These are phyloP conservation scores for Fusarium proliferatum DNA, from an alignment of 2,329 filamentous ascomycete genomes.

Conservation along the genomic window DNA sequence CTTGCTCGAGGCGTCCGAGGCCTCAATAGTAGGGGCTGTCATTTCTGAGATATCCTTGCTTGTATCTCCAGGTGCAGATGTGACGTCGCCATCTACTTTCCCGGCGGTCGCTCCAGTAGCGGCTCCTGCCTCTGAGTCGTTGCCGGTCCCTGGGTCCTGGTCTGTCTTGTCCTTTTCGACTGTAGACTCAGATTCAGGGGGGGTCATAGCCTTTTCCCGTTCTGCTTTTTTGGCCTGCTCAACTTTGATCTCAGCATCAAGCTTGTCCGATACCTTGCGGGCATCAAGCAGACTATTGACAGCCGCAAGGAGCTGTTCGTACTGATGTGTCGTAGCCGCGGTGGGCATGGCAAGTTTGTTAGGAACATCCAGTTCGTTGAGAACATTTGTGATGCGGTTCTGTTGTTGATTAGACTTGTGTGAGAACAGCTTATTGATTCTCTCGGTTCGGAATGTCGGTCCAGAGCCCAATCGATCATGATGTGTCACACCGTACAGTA, in stretches of 20 bases:
- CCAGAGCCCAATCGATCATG: slow-evolving; percentile 88
- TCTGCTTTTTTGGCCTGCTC: slow-evolving; percentile 68
- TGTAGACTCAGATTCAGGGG: slow-evolving; percentile 17
- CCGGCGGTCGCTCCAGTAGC: slow-evolving; percentile 2
- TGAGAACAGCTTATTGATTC: slow-evolving; percentile 80
- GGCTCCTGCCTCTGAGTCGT: slow-evolving; percentile 26
- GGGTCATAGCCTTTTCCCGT: slow-evolving; percentile 54
- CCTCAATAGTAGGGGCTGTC: slow-evolving; percentile 16
- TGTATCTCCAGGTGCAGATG: slow-evolving; percentile 34
- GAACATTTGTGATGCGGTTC: slow-evolving; percentile 76
- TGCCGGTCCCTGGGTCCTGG: slow-evolving; percentile 13
- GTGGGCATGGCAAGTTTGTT: slow-evolving; percentile 80
- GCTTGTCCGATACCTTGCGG: slow-evolving; percentile 79
- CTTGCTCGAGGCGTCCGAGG: slow-evolving; percentile 22
- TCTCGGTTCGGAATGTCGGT: slow-evolving; percentile 89
- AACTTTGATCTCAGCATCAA: slow-evolving; percentile 76
- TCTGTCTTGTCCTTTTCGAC: slow-evolving; percentile 33
- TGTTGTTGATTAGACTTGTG: slow-evolving; percentile 83
- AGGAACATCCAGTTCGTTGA: slow-evolving; percentile 78
- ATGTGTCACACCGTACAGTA: slow-evolving; percentile 83
- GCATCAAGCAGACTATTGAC: slow-evolving; percentile 78
- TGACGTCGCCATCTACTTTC: slow-evolving; percentile 22
- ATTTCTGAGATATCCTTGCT: slow-evolving; percentile 22
- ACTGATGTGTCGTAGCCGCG: slow-evolving; percentile 74
- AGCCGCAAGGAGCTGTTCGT: slow-evolving; percentile 75